phyloP scores from a whole-genome alignment of 257 asterid genomes.

The Verbascum thapsus region DNA sequence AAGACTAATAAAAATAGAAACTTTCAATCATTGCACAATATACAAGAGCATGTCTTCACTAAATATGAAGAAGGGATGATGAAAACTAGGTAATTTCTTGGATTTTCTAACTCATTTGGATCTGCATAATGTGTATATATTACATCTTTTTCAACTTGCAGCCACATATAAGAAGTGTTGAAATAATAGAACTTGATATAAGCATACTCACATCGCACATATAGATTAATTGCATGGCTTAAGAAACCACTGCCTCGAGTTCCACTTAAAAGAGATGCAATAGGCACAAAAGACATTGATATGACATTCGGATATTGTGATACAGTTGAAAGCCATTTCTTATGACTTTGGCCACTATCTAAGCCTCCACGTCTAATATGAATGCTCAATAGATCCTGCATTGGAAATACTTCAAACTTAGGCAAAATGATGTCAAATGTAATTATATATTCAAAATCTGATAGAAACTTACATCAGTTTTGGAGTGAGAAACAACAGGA shows the following conservation, averaged over 20 bases:
- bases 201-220: conserved; percentile 80
- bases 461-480: conserved; percentile 56
- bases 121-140: no score
- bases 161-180: not conserved
- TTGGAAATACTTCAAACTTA: conserved; percentile 9
- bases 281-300: conserved; percentile 94
- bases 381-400: conserved; percentile 78
- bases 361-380: conserved; percentile 79
- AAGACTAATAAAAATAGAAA: conserved; percentile 20
- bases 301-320: conserved; percentile 78
- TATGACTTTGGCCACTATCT: conserved; percentile 79
- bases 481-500: conserved; percentile 70
- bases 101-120: not conserved
- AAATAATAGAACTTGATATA: not conserved
- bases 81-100: not conserved
- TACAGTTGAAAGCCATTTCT: conserved; percentile 89
- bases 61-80: not conserved
- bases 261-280: conserved; percentile 80
- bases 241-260: conserved; percentile 85
- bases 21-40: not conserved
- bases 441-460: conserved; percentile 19
- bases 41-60: not conserved
- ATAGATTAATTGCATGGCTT: conserved; percentile 86
- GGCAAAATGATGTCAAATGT: conserved; percentile 1
- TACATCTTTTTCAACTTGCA: not conserved